phyloP scores from a whole-genome alignment of 345 rosid species.

The Rhizophora mangle region DNA sequence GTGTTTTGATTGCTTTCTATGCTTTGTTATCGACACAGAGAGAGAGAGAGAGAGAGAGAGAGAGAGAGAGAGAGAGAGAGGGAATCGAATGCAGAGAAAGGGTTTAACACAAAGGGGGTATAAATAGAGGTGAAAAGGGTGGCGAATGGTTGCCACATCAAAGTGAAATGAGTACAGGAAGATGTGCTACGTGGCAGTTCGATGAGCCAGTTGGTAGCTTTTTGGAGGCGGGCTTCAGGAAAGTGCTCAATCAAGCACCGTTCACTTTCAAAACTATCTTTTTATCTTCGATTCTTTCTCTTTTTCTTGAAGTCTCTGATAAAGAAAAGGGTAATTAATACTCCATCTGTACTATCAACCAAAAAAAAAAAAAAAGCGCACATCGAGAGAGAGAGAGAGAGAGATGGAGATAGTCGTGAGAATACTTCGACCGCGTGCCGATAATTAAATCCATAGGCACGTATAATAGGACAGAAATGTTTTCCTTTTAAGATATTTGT shows the following conservation, averaged over 20 bases:
- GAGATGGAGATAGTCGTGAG: too few relatives aligned
- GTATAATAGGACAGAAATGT: too few relatives aligned
- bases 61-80: not conserved
- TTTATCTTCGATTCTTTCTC: not conserved
- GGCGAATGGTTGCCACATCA: conserved; percentile 62
- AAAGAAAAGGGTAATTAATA: not conserved
- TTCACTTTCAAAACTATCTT: not conserved
- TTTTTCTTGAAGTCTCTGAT: not conserved
- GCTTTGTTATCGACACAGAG: not conserved
- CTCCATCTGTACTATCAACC: too few relatives aligned
- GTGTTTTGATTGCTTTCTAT: not conserved
- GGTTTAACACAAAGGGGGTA: conserved; percentile 23
- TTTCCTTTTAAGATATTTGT: too few relatives aligned
- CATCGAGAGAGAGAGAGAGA: not conserved
- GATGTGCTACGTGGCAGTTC: conserved; percentile 47
- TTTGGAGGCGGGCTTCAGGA: conserved; percentile 8
- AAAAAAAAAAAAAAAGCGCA: too few relatives aligned
- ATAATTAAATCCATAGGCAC: too few relatives aligned
- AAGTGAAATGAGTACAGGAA: conserved; percentile 18
- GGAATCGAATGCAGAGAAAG: conserved; percentile 4
- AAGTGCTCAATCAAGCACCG: conserved; percentile 23
- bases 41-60: too few relatives aligned
- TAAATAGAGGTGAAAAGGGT: conserved; percentile 34
- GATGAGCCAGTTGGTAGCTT: conserved; percentile 40
- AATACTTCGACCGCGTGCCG: too few relatives aligned